Percentiles rank a stretch among this genome's conserved stretches.
phyloP scores from a whole-genome alignment of 1,284 basidiomycete genomes.

The Exobasidium cylindrosporum region DNA sequence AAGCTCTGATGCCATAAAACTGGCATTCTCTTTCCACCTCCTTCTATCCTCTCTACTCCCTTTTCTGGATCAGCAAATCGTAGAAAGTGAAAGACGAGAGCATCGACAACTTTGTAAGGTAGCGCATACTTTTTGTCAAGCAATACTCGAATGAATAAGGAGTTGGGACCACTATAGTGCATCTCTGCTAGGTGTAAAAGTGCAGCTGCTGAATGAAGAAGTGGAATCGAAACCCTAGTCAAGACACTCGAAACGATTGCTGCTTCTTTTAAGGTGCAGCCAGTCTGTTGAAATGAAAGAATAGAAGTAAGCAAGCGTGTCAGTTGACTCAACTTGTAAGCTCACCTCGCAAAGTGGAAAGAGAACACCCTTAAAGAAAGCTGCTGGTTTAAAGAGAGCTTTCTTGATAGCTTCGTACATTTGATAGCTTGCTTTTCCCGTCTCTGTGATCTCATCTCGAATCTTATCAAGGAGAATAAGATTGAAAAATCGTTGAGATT shows the following conservation, averaged over 20 bases:
- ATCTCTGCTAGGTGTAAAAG: constrained; percentile 88
- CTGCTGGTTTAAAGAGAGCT: constrained; percentile 90
- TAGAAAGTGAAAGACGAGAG: constrained; percentile 96
- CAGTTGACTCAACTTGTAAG: neutral
- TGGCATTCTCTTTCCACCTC: constrained; percentile 59
- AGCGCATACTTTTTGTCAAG: constrained; percentile 98
- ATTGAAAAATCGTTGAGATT: constrained; percentile 89
- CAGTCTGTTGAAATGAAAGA: no score
- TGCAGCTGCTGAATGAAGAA: constrained; percentile 93
- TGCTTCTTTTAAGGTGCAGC: constrained; percentile 79
- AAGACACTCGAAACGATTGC: constrained; percentile 90
- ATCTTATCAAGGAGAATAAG: constrained; percentile 89
- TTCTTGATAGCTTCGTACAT: constrained; percentile 90
- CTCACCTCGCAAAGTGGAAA: constrained; percentile 93
- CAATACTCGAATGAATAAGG: constrained; percentile 92
- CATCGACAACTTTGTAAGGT: constrained; percentile 97
- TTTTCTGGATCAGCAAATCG: constrained; percentile 65
- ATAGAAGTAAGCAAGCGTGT: neutral
- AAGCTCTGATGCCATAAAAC: constrained; percentile 98
- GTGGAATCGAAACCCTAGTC: constrained; percentile 85
- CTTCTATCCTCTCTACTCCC: constrained; percentile 41
- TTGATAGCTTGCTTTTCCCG: constrained; percentile 84
- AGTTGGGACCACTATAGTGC: constrained; percentile 92
- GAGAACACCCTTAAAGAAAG: constrained; percentile 97
- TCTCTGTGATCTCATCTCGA: constrained; percentile 76